Conservation (phyloP, 1,284 basidiomycete species). For the Vanrija pseudolonga region DNA sequence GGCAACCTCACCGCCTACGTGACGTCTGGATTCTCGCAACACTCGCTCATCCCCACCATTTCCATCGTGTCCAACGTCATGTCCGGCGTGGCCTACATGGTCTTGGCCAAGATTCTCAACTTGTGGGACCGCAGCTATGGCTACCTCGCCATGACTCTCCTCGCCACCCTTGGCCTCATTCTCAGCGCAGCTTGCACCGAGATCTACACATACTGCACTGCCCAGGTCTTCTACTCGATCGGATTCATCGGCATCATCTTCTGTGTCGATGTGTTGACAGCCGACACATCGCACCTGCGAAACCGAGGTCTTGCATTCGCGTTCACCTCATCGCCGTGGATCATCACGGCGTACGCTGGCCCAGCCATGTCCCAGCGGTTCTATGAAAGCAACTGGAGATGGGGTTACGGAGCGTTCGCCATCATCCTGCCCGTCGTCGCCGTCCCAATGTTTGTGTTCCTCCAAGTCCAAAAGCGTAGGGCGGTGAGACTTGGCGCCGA, state of each 20-base stretch:
- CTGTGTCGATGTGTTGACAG: conserved; percentile 48
- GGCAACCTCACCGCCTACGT: conserved; percentile 34
- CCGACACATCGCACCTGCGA: conserved; percentile 46
- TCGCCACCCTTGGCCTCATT: conserved; percentile 39
- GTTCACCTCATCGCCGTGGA: conserved; percentile 48
- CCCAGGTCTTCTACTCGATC: conserved; percentile 41
- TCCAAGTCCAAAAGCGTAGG: conserved; percentile 33
- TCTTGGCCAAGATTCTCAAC: conserved; percentile 37
- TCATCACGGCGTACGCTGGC: conserved; percentile 50
- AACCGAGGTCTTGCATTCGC: conserved; percentile 49
- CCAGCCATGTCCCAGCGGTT: conserved; percentile 39
- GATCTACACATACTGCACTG: conserved; percentile 36
- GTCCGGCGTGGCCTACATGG: conserved; percentile 35
- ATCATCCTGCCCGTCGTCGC: conserved; percentile 47
- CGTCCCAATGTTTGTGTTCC: conserved; percentile 24
- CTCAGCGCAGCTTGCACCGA: conserved; percentile 37
- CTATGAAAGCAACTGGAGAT: conserved; percentile 44
- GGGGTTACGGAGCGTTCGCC: conserved; percentile 48
- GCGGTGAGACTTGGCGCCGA: conserved; percentile 23
- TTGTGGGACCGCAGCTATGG: conserved; percentile 35
- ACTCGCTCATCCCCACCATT: conserved; percentile 42
- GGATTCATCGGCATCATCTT: conserved; percentile 48
- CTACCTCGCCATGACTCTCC: conserved; percentile 21
- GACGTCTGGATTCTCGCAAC: conserved; percentile 28
- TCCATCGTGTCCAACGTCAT: conserved; percentile 36